Base-by-base conservation (phyloP, 805 yeast species). In the Candida piceae region DNA sequence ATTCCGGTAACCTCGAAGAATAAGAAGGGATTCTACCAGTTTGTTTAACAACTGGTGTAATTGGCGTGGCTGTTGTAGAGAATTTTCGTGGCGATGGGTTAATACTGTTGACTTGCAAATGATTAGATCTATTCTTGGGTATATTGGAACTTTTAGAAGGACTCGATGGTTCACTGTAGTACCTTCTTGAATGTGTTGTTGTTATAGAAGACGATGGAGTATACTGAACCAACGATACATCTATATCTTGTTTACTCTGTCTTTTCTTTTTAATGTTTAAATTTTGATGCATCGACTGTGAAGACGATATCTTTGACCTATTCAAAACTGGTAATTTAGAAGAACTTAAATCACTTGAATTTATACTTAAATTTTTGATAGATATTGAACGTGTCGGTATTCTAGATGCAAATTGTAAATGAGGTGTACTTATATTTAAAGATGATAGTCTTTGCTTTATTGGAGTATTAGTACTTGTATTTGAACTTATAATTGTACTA, bases 361-460 rank as follows among this genome's bases (percentile, higher is more conserved):
- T 13, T 5, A 15, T 10, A 15, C 13, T 26, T 16, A 26, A 26
- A 13, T 26, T n/a, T 13, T 15, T 26, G 13, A 16, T 13, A 21
- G 51, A 47, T 2, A 50, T 48, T 3, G 56, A 50, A 17, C 49
- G 32, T 7, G 41, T 49, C 5, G 59, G 59, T 12, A 54, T 54
- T 23, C 44, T 39, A 9, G 57, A 52, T 2, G 38, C 39, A 35
- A 49, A 51, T 12, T 44, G 46, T 2, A 47, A 33, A 7, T 46
- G 44, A 7, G 50, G 29, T 7, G n/a, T n/a, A n/a, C 40, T 33
- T 15, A 53, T 26, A 11, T 42, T 49, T 7, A 50, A 32, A 7
- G 53, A 46, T 11, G 38, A 36, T 12, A 38, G 30, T 16, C 52
- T 27, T 9, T 38, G 18, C 17, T 45, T 40, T 4, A 42, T 35